Conservation (phyloP, 2,329 filamentous ascomycete species). For the Xylariaceae sp. region DNA sequence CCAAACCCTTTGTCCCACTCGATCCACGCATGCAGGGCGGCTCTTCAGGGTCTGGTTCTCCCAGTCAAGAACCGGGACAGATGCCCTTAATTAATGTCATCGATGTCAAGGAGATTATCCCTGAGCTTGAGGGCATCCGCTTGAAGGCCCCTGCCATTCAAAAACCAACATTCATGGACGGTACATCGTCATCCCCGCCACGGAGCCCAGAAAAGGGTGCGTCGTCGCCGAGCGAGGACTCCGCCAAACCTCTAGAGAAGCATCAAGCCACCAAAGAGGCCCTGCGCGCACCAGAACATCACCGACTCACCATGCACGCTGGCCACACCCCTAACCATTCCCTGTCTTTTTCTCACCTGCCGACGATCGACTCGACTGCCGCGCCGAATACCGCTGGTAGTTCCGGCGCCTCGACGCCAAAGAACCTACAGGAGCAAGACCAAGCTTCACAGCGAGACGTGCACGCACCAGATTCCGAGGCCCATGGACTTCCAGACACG, state of each 20-base stretch:
- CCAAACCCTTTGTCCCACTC: constrained; percentile 37
- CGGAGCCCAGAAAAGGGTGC: constrained; percentile 26
- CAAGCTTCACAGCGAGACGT: constrained; percentile 18
- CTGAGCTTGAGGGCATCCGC: constrained; percentile 56
- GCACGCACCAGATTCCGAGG: constrained; percentile 7
- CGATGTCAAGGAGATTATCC: constrained; percentile 55
- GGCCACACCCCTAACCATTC: constrained; percentile 60
- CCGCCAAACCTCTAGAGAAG: constrained; percentile 31
- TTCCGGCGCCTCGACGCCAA: constrained; percentile 39
- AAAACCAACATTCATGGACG: constrained; percentile 48
- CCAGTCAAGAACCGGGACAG: constrained; percentile 28
- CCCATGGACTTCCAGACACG: constrained; percentile 11
- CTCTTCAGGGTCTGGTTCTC: constrained; percentile 25
- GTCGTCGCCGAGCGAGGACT: constrained; percentile 26
- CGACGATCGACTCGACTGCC: constrained; percentile 41
- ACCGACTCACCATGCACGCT: constrained; percentile 57
- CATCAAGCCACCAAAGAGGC: constrained; percentile 44
- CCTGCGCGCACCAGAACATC: constrained; percentile 45
- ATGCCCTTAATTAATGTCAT: constrained; percentile 55
- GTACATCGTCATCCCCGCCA: constrained; percentile 21
- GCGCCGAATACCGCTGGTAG: constrained; percentile 37
- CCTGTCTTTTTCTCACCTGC: constrained; percentile 48
- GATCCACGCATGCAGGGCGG: constrained; percentile 43
- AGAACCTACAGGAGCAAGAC: constrained; percentile 9
- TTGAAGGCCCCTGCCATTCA: constrained; percentile 52